Evolutionary conservation across 2,329 filamentous ascomycete genomes (phyloP), one percentile per base, ranked within the genome.

Genomic region (Aspergillus sp.): DNA sequence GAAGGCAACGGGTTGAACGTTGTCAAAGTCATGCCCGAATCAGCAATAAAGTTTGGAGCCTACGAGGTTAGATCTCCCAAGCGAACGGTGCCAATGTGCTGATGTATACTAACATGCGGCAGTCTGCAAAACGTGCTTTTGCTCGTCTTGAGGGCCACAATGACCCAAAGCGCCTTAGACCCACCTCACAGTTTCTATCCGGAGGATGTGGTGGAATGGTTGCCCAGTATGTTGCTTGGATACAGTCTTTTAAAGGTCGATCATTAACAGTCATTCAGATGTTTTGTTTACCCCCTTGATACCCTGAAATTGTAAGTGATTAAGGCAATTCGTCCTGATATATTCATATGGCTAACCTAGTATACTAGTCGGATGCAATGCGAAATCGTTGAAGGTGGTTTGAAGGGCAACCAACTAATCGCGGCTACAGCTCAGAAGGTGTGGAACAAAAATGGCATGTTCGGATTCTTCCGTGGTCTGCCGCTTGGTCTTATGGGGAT

Each of bases 11-110:
- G 95, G 3, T 80, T 99, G 66, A 99, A 99, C 67, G 92, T 99
- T 3, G 76, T 97, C 69, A 99, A 99, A 75, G 95, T 99, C 60
- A 96, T 98, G 91, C 95, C 95, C 0, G 95, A 99, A 78, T 97
- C 93, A 27, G 93, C 95, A 24, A 96, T 99, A 72, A 96, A 97
- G 76, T 99, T 99, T 73, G 95, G 95, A 59, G 93, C 93, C 19
- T 99, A 97, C 71, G 95, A 99, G 79, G 85, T 84, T 73, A 67
- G 75, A 59, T 61, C 27, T 6, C 42, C 22, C 42, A 27, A 42
- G 17, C 27, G n/a, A 34, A 42, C 12, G 41, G 50, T 27, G 34
- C 13, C 24, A 39, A 46, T 12, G 40, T 30, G 42, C 11, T 50
- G 20, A 39, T 27, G 24, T 22, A 19, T 37, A 24, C 63, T 72